Evolutionary conservation across 257 asterid genomes (phyloP).

Genomic region (Forsythia suspensa): DNA sequence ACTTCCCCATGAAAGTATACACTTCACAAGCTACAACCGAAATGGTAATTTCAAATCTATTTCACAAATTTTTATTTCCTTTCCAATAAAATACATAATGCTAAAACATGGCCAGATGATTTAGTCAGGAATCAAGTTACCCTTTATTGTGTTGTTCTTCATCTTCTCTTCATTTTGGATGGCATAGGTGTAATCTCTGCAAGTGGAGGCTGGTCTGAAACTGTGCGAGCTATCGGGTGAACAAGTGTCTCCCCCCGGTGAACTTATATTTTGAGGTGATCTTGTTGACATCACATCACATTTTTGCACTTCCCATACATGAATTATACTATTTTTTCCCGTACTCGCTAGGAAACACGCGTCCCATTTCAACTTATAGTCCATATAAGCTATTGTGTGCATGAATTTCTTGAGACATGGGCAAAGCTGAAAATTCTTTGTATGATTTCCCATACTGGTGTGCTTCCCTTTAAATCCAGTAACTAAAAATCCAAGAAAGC

Average conservation of each 20-base stretch:
- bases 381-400: slow-evolving; percentile 93
- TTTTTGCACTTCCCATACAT: slow-evolving; percentile 94
- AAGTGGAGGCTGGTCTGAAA: slow-evolving; percentile 53
- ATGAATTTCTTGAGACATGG: slow-evolving; percentile 80
- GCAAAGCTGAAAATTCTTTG: slow-evolving; percentile 78
- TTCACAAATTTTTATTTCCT: too few relatives aligned
- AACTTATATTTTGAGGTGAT: slow-evolving; percentile 43
- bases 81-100: not conserved
- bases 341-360: slow-evolving; percentile 75
- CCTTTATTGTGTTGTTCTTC: slow-evolving; percentile 51
- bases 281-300: slow-evolving; percentile 54
- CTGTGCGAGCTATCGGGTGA: slow-evolving; percentile 51
- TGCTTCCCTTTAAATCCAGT: slow-evolving; percentile 24
- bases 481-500: too few relatives aligned
- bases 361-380: slow-evolving; percentile 67
- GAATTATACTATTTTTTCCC: slow-evolving; percentile 82
- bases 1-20: not conserved
- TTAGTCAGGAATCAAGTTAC: slow-evolving; percentile 62
- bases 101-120: too few relatives aligned
- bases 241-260: slow-evolving; percentile 45
- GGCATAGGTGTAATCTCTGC: slow-evolving; percentile 55
- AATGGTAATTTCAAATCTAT: not conserved
- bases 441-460: slow-evolving; percentile 78
- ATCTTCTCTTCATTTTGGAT: slow-evolving; percentile 58
- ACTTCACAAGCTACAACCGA: too few relatives aligned